Evolutionary conservation across 2,329 filamentous ascomycete species (phyloP).

Genomic region (Calonectria pteridis): DNA sequence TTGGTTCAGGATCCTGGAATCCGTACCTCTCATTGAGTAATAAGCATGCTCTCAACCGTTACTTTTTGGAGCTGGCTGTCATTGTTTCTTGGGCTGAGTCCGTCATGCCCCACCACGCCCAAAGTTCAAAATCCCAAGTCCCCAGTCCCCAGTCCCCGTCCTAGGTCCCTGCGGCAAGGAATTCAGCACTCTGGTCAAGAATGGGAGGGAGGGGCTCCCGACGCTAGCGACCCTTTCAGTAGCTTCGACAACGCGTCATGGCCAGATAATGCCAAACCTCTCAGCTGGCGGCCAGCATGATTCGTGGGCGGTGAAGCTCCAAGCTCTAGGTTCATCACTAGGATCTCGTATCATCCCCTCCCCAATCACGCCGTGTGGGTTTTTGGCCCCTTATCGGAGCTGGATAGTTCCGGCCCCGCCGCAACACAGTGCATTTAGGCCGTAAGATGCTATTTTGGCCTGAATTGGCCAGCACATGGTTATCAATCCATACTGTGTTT

Average conservation of each 20-base stretch:
- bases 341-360: constrained; percentile 34
- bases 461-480: constrained; percentile 17
- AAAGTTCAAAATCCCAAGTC: no score
- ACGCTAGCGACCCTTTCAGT: not conserved
- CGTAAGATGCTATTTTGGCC: not conserved
- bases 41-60: not conserved
- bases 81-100: not conserved
- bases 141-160: not conserved
- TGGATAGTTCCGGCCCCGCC: constrained; percentile 31
- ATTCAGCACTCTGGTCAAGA: not conserved
- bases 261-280: constrained; percentile 11
- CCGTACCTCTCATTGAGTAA: no score
- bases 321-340: constrained; percentile 11
- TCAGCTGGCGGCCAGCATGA: not conserved
- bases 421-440: constrained; percentile 10
- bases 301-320: constrained; percentile 21
- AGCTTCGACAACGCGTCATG: constrained; percentile 20
- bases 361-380: constrained; percentile 32
- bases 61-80: not conserved
- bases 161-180: not conserved
- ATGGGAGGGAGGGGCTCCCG: not conserved
- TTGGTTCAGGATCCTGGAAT: not conserved
- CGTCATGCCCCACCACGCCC: not conserved
- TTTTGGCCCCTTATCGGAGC: constrained; percentile 34
- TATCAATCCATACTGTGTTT: constrained; percentile 45